Evolutionary conservation across 345 rosid species (phyloP).

Genomic region (Brassica cretica): DNA sequence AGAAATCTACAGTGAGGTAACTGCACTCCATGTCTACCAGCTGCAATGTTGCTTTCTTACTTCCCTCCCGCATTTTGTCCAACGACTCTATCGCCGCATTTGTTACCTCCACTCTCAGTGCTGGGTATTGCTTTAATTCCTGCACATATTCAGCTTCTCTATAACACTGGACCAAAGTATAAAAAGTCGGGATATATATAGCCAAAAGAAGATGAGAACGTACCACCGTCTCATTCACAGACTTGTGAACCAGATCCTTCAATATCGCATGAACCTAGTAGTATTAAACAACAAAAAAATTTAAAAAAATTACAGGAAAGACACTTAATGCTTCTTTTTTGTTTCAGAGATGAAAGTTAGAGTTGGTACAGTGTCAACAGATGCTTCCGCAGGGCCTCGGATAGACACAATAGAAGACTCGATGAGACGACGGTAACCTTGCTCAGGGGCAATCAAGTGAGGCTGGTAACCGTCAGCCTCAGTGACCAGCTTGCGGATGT

Average conservation of each 20-base stretch:
- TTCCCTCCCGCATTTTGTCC: constrained; percentile 83
- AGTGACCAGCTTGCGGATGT: constrained; percentile 90
- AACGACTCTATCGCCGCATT: constrained; percentile 94
- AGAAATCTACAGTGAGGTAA: constrained; percentile 94
- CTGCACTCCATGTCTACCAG: constrained; percentile 95
- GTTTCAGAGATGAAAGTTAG: constrained; percentile 20
- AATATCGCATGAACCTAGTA: constrained; percentile 80
- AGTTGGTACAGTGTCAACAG: constrained; percentile 93
- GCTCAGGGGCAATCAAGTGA: constrained; percentile 98
- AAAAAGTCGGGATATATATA: not conserved
- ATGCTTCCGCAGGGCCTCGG: constrained; percentile 98
- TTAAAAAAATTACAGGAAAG: not conserved
- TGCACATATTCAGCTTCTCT: constrained; percentile 41
- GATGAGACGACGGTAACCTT: constrained; percentile 97
- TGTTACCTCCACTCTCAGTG: constrained; percentile 82
- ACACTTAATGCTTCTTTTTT: constrained; percentile 11
- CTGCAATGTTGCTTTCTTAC: constrained; percentile 89
- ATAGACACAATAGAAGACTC: constrained; percentile 85
- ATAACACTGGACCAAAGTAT: not conserved
- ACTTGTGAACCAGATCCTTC: constrained; percentile 96
- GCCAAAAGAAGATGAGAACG: constrained; percentile 36
- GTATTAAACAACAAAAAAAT: not conserved
- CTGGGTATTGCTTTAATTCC: constrained; percentile 98
- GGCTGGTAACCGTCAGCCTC: constrained; percentile 99
- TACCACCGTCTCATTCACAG: constrained; percentile 84